Conservation (phyloP, 2,329 filamentous ascomycete species). For the Diaporthe helianthi region DNA sequence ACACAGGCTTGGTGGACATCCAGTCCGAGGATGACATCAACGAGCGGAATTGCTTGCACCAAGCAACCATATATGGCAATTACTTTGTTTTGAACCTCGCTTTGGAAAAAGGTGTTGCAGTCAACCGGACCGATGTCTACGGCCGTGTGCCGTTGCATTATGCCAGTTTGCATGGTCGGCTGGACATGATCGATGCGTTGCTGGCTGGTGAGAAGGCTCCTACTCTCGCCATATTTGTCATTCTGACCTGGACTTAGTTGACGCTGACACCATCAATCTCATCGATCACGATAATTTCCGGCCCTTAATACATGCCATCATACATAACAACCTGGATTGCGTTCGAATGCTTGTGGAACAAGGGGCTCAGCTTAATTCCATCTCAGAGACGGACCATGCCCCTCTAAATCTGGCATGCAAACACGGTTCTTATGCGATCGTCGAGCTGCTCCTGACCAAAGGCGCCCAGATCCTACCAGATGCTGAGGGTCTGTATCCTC, state of each 20-base stretch:
- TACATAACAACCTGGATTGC: constrained; percentile 82
- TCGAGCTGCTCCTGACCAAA: constrained; percentile 82
- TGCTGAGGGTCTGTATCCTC: constrained; percentile 95
- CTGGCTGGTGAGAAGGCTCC: constrained; percentile 61
- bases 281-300: constrained; percentile 98
- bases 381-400: constrained; percentile 88
- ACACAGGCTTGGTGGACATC: constrained; percentile 85
- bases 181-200: constrained; percentile 81
- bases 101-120: constrained; percentile 76
- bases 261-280: constrained; percentile 79
- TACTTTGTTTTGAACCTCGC: constrained; percentile 78
- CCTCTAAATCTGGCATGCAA: constrained; percentile 95
- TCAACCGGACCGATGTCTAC: constrained; percentile 87
- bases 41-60: constrained; percentile 93
- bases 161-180: constrained; percentile 90
- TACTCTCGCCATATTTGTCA: background rate
- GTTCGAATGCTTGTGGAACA: constrained; percentile 78
- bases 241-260: constrained; percentile 32
- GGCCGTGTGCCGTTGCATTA: constrained; percentile 94
- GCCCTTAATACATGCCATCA: constrained; percentile 92
- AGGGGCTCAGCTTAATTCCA: constrained; percentile 85
- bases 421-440: constrained; percentile 84
- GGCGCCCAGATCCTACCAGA: constrained; percentile 87
- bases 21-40: constrained; percentile 97
- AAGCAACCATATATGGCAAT: constrained; percentile 94